Evolutionary conservation across 176 grass and related monocot genomes (phyloP), one percentile per base, ranked within the genome.

Genomic region (Rhipidocladum racemiflorum): DNA sequence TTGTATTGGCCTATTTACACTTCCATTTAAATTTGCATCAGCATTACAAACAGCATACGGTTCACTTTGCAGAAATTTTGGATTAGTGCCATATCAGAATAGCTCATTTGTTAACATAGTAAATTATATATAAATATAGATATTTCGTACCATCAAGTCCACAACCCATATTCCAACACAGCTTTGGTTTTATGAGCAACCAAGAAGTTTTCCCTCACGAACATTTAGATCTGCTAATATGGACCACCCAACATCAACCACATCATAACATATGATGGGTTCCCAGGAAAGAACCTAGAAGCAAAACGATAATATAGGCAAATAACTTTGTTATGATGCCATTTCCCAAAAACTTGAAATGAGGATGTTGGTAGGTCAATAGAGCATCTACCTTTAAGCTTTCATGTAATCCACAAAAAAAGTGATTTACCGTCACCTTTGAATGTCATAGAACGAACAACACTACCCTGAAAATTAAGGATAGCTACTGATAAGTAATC

Each of bases 401-500:
- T 89, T 93, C 95, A 86, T 98, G 92, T 63, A 98, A 88, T 73
- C 95, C 95, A 85, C 92, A 98, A 88, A 95, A n/a, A 87, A 46
- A 98, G 85, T 53, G 90, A 70, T 89, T 81, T 94, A 77, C 90
- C 95, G 65, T 98, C 92, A 82, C 72, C 87, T 85, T 98, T 93
- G 65, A 98, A 98, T 61, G 80, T 91, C 95, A 98, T 89, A 34
- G 90, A 92, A 64, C 86, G 87, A 36, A 98, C 90, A 81, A 88
- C 88, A 88, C 72, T 90, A 46, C 67, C 90, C 95, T 98, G 84
- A 80, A 87, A 90, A 90, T 76, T 74, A 67, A 75, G 68, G 7
- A 72, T 16, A 62, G 40, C 12, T 81, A n/a, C 29, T 23, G 10
- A 44, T 91, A 75, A 87, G 59, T 65, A 83, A 83, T 39, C 51